Evolutionary conservation across 768 basidiomycete species (phyloP), one percentile per base, ranked within the genome.

Genomic region (Lactarius sanguifluus): DNA sequence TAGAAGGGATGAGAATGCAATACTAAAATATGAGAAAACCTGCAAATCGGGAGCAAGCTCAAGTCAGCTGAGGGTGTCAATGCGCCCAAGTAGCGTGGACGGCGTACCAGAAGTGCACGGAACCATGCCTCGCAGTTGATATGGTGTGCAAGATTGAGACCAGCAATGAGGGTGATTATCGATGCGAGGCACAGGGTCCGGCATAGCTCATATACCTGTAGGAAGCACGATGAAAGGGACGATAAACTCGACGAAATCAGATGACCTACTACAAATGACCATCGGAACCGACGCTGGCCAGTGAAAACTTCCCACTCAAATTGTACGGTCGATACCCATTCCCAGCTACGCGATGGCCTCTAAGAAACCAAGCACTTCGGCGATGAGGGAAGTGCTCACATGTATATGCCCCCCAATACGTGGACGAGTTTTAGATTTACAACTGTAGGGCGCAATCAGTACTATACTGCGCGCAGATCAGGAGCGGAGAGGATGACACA

Each of bases 291-390:
- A 9, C 62, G 62, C 40, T n/a, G 32, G 36, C 62, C 55, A 28
- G 62, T 56, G 25, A 56, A 25, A 20, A 63, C 62, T 5, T 63
- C 62, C 62, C 62, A 63, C 28, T 63, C 62, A 28, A 63, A 63
- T 15, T 45, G 50, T 5, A 57, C 30, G 1, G 62, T 63, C 34
- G 54, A 56, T 18, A 28, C 34, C 50, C 50, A 63, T 55, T 63
- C 62, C 62, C 62, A 63, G 15, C 62, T 63, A 52, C 23, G 54
- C 30, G 54, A 18, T 56, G 20, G 16, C 28, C 20, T 57, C n/a
- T 50, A 23, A 50, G 34, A 34, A 38, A 28, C n/a, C 54, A 36
- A 25, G n/a, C 38, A 23, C 5, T 41, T 52, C 38, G 28, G 23
- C 23, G 6, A 40, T 13, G 23, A 15, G 40, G 18, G 12, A 40